Evolutionary conservation across 176 grass and related monocot species (phyloP), one percentile per base, ranked within the genome.

Genomic region (Paspalum vaginatum): DNA sequence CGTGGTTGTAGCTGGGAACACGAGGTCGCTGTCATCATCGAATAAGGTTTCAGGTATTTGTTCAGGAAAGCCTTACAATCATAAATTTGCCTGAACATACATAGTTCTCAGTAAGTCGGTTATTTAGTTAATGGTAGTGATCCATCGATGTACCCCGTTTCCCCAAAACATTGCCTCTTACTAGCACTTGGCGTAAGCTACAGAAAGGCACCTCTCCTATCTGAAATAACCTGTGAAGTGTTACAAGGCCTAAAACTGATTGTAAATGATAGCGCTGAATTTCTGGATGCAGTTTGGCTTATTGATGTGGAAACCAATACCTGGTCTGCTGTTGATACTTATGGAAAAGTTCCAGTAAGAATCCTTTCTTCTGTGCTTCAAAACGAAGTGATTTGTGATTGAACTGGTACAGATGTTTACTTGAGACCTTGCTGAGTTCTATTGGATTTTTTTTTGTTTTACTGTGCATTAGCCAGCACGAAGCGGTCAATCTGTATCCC

Each of bases 311-410:
- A 93, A 71, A 89, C 85, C 26, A 77, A 64, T 85, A 88, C 32
- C 81, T 95, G 86, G 87, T 93, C 86, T 72, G 32, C 79, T 79
- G 64, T 93, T 68, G 62, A 87, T 82, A 93, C 96, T 57, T 76
- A 89, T 50, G 96, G 96, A 68, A 78, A 88, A 89, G 76, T 90
- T 22, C 96, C 96, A 69, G 96, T 98, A 98, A 92, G 87, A 56
- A 62, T 70, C 1, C 12, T 64, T 77, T 85, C n/a, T 88, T 59
- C 47, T 79, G 25, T 14, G 24, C 44, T 61, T 60, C n/a, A 78
- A 57, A 56, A 42, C 27, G 43, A 53, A 77, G 16, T 80, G 26
- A 50, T 62, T 77, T 10, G 47, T 38, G 76, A 25, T 62, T 54
- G 37, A 45, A 21, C 40, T 27, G 9, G 11, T 51, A 45, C 20